A percentile compares a stretch with the other conserved stretches of the same genome.
phyloP scores from a whole-genome alignment of 306 rosid species.

The Prunus armeniaca region DNA sequence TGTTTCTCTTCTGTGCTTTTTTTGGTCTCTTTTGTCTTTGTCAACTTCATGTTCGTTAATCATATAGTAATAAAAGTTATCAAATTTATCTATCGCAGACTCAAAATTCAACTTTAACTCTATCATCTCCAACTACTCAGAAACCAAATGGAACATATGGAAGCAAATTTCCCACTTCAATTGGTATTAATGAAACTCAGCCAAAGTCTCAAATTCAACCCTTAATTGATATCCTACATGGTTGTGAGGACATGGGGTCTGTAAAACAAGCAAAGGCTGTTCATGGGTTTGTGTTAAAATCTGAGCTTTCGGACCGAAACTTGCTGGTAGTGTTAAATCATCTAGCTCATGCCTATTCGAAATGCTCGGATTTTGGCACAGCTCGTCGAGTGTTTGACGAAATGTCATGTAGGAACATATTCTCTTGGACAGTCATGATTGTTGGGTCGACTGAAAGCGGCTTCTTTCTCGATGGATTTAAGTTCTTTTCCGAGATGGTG shows the following conservation, averaged over 20 bases:
- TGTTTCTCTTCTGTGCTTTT: background rate
- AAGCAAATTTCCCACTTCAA: constrained; percentile 20
- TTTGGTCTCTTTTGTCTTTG: background rate
- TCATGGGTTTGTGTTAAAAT: constrained; percentile 60
- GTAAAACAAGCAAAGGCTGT: constrained; percentile 37
- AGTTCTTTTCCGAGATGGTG: constrained; percentile 57
- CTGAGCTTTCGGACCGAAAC: constrained; percentile 35
- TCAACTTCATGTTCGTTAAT: background rate
- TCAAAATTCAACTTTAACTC: constrained; percentile 23
- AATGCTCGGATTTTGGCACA: constrained; percentile 42
- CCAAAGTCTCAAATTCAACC: constrained; percentile 30
- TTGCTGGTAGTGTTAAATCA: constrained; percentile 57
- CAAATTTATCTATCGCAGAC: constrained; percentile 19
- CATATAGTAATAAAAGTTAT: background rate
- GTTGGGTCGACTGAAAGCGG: constrained; percentile 52
- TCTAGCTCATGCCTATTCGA: constrained; percentile 45
- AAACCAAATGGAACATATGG: constrained; percentile 17
- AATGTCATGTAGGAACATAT: constrained; percentile 56
- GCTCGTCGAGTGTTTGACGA: constrained; percentile 55
- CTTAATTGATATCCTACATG: constrained; percentile 52
- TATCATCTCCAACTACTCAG: constrained; percentile 12
- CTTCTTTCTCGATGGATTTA: constrained; percentile 40
- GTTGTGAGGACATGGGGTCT: constrained; percentile 34
- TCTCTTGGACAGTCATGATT: constrained; percentile 74
- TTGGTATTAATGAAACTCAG: constrained; percentile 24